Base-by-base conservation (phyloP, 768 basidiomycete species). In the Paxillus involutus region DNA sequence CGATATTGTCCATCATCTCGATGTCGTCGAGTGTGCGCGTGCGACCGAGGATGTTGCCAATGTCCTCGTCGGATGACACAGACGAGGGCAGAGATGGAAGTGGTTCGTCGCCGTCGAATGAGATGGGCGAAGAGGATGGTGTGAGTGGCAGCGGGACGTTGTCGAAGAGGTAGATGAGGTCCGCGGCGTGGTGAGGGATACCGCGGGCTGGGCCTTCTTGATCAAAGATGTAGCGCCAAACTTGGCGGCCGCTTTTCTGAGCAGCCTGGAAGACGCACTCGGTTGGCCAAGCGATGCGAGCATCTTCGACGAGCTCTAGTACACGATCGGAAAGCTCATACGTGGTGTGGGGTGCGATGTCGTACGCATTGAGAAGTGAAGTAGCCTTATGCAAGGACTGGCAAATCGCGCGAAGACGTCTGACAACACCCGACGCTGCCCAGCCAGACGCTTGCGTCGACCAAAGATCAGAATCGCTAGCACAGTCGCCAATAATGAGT, bases 161-260 rank as follows among this genome's bases (percentile, higher is more conserved):
- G 71, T 89, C 89, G 69, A 91, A 91, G 47, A 91, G 77, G 67
- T 91, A 91, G 52, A 88, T 77, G 42, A 91, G 71, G 65, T 91
- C 89, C 1, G 83, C 82, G 1, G 79, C 83, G 63, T 90, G 86
- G 63, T 89, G 88, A 2, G 88, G 82, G 17, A 81, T 66, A 13
- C 82, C 82, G 44, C 82, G 76, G 21, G 78, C 73, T 9, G 88
- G 86, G 1, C 85, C 81, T 61, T 89, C 89, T 71, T 91, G 89
- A 69, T 91, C 89, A 64, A 91, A 91, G 16, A 89, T 82, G 60
- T 88, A 91, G 53, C 89, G 78, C 84, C 84, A 91, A 6, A 89
- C 87, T n/a, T 80, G 79, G 39, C 73, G 74, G 1, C 83, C 86
- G 13, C 78, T 77, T 16, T 68, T 73, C 50, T 76, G 76, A 2